Conservation (phyloP, 352 stramenopile species). For the Phytophthora ohioensis region DNA sequence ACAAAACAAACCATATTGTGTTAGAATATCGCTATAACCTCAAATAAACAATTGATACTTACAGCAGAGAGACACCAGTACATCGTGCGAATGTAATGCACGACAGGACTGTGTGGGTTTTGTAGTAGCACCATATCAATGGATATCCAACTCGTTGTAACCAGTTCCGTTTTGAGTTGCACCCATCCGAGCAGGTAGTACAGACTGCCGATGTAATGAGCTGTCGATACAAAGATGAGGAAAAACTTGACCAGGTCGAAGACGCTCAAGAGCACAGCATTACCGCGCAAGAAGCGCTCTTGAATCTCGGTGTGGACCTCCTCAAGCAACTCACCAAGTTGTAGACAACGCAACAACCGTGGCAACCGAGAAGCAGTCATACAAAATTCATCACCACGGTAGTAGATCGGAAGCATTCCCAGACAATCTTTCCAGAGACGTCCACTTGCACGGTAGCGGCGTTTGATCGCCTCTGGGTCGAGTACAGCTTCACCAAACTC, state of each 20-base stretch:
- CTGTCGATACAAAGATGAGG: conserved; percentile 65
- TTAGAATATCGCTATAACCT: no score
- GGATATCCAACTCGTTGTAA: conserved; percentile 62
- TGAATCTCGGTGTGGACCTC: conserved; percentile 61
- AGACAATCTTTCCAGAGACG: conserved; percentile 47
- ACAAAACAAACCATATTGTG: background rate
- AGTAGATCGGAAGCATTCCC: conserved; percentile 57
- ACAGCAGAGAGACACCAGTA: conserved; percentile 83
- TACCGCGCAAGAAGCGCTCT: conserved; percentile 56
- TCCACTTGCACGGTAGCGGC: conserved; percentile 34
- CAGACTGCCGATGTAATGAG: conserved; percentile 57
- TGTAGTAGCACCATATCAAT: conserved; percentile 61
- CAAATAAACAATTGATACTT: conserved; percentile 24
- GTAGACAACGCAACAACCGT: conserved; percentile 52
- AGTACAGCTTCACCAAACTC: conserved; percentile 56
- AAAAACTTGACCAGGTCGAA: conserved; percentile 68
- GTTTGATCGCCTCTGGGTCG: conserved; percentile 46
- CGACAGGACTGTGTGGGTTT: conserved; percentile 52
- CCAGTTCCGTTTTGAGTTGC: conserved; percentile 46
- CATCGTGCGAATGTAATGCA: conserved; percentile 82
- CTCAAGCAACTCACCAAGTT: conserved; percentile 49
- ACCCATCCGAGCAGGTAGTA: conserved; percentile 60
- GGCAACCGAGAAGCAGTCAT: conserved; percentile 52
- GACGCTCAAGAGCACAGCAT: conserved; percentile 49
- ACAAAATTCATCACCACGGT: conserved; percentile 39